Evolutionary conservation across 75 land plant species (phyloP).

Genomic region (Pinus albicaulis): DNA sequence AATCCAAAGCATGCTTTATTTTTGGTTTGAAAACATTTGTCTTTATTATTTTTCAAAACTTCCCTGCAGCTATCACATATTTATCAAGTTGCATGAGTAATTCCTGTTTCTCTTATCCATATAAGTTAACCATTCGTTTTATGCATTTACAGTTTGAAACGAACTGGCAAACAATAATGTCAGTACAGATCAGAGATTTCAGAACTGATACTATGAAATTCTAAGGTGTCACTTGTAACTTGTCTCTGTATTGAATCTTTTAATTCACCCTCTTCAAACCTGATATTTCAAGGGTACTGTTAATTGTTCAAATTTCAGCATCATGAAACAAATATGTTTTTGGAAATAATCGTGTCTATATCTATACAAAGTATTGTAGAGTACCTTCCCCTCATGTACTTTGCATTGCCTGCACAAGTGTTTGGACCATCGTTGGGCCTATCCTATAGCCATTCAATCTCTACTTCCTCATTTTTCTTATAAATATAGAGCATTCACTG

Average conservation of each 20-base stretch:
- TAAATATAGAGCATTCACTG: no score
- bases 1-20: background rate
- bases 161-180: background rate
- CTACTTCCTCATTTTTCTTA: background rate
- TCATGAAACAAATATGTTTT: background rate
- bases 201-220: background rate
- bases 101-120: background rate
- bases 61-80: background rate
- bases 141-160: background rate
- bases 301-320: background rate
- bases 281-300: slow-evolving; percentile 1
- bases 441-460: background rate
- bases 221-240: background rate
- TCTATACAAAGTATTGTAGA: background rate
- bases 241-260: background rate
- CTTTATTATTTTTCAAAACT: background rate
- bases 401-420: background rate
- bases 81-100: background rate
- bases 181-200: background rate
- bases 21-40: background rate
- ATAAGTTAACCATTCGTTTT: background rate
- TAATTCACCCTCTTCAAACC: background rate
- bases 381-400: background rate
- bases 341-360: no score
- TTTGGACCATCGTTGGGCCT: background rate